phyloP scores from a whole-genome alignment of 176 grass and related monocot species.

The Themeda triandra region DNA sequence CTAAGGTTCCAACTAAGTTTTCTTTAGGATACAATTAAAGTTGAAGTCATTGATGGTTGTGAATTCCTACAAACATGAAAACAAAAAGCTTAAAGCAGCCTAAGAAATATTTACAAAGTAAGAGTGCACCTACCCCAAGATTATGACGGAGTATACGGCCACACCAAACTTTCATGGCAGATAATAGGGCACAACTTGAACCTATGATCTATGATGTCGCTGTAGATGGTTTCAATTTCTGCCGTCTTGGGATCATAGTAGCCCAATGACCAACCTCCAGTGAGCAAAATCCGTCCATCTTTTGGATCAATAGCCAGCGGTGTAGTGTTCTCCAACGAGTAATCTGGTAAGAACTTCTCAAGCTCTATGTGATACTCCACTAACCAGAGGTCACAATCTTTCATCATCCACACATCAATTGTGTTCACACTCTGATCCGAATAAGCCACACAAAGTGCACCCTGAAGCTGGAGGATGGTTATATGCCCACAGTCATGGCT shows the following conservation, averaged over 20 bases:
- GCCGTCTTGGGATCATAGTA: slow-evolving; percentile 24
- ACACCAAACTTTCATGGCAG: slow-evolving; percentile 36
- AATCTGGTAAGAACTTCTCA: slow-evolving; percentile 4
- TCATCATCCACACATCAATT: slow-evolving; percentile 30
- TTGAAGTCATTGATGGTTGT: neutral
- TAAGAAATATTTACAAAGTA: neutral
- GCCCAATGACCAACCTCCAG: slow-evolving; percentile 19
- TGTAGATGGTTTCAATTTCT: slow-evolving; percentile 23
- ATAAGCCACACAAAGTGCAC: slow-evolving; percentile 21
- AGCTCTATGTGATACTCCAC: slow-evolving; percentile 30
- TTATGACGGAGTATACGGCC: neutral
- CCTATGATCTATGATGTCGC: neutral
- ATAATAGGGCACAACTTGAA: slow-evolving; percentile 3
- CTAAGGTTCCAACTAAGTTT: neutral
- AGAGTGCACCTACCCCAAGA: neutral
- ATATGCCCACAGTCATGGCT: slow-evolving; percentile 10
- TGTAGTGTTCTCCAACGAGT: neutral
- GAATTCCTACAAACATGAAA: neutral
- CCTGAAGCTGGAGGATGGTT: slow-evolving; percentile 15
- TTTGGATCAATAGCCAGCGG: slow-evolving; percentile 20
- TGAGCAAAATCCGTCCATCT: slow-evolving; percentile 30
- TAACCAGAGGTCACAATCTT: slow-evolving; percentile 10
- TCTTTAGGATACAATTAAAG: neutral
- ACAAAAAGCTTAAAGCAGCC: neutral
- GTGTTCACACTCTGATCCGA: slow-evolving; percentile 1